Evolutionary conservation across 805 yeast species (phyloP), one percentile per base, ranked within the genome.

Genomic region (Candida gorgasii): DNA sequence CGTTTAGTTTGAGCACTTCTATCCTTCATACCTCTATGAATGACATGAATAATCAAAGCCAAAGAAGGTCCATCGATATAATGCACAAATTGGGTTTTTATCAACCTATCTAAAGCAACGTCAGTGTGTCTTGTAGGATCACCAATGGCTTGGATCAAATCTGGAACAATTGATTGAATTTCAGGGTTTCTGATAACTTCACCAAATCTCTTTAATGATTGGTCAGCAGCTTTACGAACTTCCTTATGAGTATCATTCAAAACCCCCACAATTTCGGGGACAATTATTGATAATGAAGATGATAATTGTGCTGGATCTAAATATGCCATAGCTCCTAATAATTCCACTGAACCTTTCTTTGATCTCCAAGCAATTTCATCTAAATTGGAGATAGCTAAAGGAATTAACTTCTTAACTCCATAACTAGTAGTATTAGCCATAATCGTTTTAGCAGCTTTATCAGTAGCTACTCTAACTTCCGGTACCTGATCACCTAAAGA

Each of bases 151-250:
- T 85, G 80, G 53, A 93, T 78, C 56, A 93, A 73, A 17, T 75
- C 76, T 16, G 98, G 97, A 43, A 92, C 98, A 44, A 90, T 68
- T n/a, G 73, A 75, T 64, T 89, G 96, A 58, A 93, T 93, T 63
- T 93, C 99, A 0, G 99, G 99, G 60, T 93, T 93, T 63, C 96
- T 78, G 51, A 93, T 93, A 47, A 93, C 99, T 48, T 92, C 97
- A 58, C 99, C 99, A 59, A 93, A 93, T 56, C 89, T 75, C 58
- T 88, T 86, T 64, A 93, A 73, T 1, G 97, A 78, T 52, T 78
- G 81, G 59, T 88, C 96, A 1, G 97, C 99, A 1, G 99, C 95
- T 51, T 86, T 88, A 47, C 99, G 78, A 15, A 93, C 99, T 59
- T 93, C 99, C 58, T 92, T 92, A 64, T 93, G 99, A 0, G 97